Percentiles rank a stretch among this genome's conserved stretches.
phyloP scores from a whole-genome alignment of 352 stramenopile species.

The Phytophthora cactorum region DNA sequence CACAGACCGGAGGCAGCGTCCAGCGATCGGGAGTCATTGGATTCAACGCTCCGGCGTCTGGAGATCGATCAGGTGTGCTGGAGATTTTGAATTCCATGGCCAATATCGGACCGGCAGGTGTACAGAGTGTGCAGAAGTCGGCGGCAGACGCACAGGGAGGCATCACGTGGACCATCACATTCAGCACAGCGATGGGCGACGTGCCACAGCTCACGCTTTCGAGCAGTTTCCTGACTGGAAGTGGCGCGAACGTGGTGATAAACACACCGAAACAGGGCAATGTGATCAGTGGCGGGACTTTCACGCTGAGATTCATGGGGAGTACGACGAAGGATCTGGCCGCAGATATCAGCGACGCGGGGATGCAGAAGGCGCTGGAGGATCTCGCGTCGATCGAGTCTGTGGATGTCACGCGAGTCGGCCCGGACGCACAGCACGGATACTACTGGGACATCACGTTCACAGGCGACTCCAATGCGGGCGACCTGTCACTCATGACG shows the following conservation, averaged over 20 bases:
- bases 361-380: constrained; percentile 69
- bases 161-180: constrained; percentile 94
- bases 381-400: constrained; percentile 62
- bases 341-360: constrained; percentile 73
- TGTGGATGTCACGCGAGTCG: constrained; percentile 62
- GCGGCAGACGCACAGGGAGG: constrained; percentile 81
- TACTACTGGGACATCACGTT: constrained; percentile 87
- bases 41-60: constrained; percentile 69
- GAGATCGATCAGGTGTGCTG: constrained; percentile 53
- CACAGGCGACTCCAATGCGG: constrained; percentile 66
- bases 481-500: constrained; percentile 64
- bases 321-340: constrained; percentile 89
- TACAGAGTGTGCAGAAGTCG: constrained; percentile 68
- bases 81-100: constrained; percentile 86
- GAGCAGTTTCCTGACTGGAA: constrained; percentile 74
- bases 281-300: constrained; percentile 84
- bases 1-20: constrained; percentile 75
- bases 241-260: constrained; percentile 72
- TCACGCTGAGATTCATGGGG: constrained; percentile 91
- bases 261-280: constrained; percentile 67
- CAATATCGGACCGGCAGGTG: constrained; percentile 66
- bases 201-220: constrained; percentile 65
- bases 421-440: constrained; percentile 60
- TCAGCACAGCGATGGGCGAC: constrained; percentile 70
- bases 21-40: constrained; percentile 94